Evolutionary conservation across 805 yeast species (phyloP).

Genomic region (Saturnispora diversa): DNA sequence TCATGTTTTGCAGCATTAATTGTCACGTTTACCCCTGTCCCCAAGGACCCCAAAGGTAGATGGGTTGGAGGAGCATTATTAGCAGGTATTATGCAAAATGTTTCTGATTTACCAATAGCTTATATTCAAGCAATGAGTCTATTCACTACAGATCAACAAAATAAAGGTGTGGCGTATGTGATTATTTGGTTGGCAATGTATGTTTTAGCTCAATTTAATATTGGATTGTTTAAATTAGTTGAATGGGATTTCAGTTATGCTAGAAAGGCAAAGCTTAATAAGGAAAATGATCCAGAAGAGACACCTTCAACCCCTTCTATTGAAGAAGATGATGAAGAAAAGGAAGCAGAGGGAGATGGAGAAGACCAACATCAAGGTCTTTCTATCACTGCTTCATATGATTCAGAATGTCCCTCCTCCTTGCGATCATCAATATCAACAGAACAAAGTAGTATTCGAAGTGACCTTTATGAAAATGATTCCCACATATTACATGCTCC

Average conservation of each 20-base stretch:
- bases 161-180: conserved; percentile 42
- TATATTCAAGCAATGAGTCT: conserved; percentile 56
- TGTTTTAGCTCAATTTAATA: conserved; percentile 42
- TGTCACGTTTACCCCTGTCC: conserved; percentile 36
- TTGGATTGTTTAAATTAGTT: conserved; percentile 43
- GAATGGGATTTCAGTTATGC: conserved; percentile 42
- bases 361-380: neutral
- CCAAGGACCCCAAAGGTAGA: conserved; percentile 34
- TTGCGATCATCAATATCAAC: conserved; percentile 10
- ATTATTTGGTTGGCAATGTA: conserved; percentile 50
- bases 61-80: conserved; percentile 68
- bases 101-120: conserved; percentile 72
- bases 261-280: conserved; percentile 1
- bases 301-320: neutral
- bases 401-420: conserved; percentile 1
- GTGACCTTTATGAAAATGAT: too few relatives aligned
- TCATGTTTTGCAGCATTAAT: conserved; percentile 36
- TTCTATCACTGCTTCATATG: neutral
- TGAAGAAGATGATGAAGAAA: neutral
- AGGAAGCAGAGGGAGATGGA: too few relatives aligned
- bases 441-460: conserved; percentile 1
- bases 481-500: too few relatives aligned
- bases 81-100: conserved; percentile 68
- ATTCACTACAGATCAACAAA: conserved; percentile 29
- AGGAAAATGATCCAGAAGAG: conserved; percentile 2